Percentiles rank a stretch among this genome's conserved stretches.
Evolutionary conservation across 169 alveolate species (phyloP).

Genomic region (Eimeria falciformis): DNA sequence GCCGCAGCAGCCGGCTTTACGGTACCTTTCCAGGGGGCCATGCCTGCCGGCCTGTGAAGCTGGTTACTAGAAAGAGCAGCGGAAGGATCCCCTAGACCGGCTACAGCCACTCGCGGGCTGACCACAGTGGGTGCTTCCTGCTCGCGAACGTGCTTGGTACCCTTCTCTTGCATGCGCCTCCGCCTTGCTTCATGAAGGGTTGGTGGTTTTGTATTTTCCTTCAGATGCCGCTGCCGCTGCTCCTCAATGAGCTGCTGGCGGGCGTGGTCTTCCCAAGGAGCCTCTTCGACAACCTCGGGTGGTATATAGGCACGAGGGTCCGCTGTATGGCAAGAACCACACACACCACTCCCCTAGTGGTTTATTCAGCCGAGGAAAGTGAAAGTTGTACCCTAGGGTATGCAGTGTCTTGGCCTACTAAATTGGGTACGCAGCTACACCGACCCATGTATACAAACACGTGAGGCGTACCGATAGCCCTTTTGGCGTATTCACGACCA

Average conservation of each 20-base stretch:
- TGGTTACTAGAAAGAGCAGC: conserved; percentile 23
- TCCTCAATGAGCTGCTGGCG: conserved; percentile 30
- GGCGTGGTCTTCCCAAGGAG: conserved; percentile 34
- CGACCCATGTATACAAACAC: neutral
- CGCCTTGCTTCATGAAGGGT: neutral
- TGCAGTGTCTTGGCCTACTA: no score
- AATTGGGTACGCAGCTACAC: no score
- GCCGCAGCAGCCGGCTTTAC: neutral
- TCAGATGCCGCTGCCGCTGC: conserved; percentile 49
- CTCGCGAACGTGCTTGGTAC: neutral
- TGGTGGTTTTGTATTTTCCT: conserved; percentile 41
- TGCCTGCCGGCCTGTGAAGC: conserved; percentile 16
- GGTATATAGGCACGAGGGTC: conserved; percentile 58
- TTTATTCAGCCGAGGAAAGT: no score
- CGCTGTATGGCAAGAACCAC: conserved; percentile 2
- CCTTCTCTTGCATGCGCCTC: neutral
- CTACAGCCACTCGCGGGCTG: conserved; percentile 35
- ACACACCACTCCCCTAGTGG: neutral
- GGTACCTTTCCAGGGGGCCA: conserved; percentile 21
- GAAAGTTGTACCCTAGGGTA: no score
- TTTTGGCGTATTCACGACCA: conserved; percentile 24
- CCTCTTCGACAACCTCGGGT: neutral
- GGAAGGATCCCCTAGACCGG: neutral
- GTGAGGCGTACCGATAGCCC: conserved; percentile 53
- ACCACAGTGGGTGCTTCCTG: neutral